Evolutionary conservation across 1,139 yeast genomes (phyloP), one percentile per base, ranked within the genome.

Genomic region (Hansenula sp.): DNA sequence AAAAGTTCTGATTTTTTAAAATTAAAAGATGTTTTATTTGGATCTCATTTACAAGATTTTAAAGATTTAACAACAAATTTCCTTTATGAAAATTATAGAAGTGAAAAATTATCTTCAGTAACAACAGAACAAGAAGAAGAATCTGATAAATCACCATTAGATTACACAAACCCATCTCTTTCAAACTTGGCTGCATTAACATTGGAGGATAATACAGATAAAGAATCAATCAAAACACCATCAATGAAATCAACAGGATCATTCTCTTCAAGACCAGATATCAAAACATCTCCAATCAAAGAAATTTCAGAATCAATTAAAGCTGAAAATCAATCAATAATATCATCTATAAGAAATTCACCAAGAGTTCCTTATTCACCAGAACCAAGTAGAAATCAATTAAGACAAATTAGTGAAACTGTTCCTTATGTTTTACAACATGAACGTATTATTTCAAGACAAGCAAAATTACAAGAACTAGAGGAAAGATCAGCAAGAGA

Each of bases 41-140:
- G 89, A 29, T 75, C 88, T 10, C 92, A 84, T 57, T 69, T 84
- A 53, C 88, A 82, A 61, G 92, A 84, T 57, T 79, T 84, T 63
- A 84, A 84, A 63, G 94, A 84, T 57, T 76, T 82, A 53, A 83
- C 92, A 21, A 89, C 82, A 54, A 89, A 82, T 58, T 79, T 83
- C 63, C 65, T 84, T 47, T 84, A 84, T 60, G 94, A 84, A 57
- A 79, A 82, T 45, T 84, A 84, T 61, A 77, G 94, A 71, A 79
- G 89, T 14, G 87, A 80, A 52, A 75, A 86, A 48, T 67, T 83
- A 36, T 62, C 69, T 6, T 55, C 73, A 13, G 74, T 77, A 33
- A 51, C 26, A 24, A 21, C 64, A n/a, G 49, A 47, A 6, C 39
- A 42, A 12, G 46, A 38, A 4, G 20, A 36, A 2, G 25, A 29